phyloP scores from a whole-genome alignment of 805 yeast genomes.

The Candida alai region DNA sequence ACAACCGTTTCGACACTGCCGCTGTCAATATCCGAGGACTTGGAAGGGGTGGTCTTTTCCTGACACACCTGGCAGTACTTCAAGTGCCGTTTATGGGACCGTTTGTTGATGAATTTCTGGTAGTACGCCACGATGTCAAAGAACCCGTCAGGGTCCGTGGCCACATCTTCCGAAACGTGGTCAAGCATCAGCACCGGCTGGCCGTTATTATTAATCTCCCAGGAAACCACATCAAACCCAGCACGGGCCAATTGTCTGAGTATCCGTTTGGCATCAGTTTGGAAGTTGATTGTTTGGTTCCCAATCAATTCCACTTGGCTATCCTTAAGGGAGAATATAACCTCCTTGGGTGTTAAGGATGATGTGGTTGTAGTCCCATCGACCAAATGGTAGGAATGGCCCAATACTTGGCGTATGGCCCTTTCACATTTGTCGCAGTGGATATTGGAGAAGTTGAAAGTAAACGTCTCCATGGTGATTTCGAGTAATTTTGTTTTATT shows the following conservation, averaged over 20 bases:
- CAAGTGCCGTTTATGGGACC: constrained; percentile 29
- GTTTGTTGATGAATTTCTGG: constrained; percentile 14
- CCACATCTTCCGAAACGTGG: constrained; percentile 19
- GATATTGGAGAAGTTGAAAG: constrained; percentile 38
- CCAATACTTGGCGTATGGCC: constrained; percentile 27
- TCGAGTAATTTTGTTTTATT: too few species aligned
- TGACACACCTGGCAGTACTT: constrained; percentile 42
- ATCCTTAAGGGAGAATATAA: constrained; percentile 14
- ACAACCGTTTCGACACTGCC: constrained; percentile 22
- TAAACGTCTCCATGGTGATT: constrained; percentile 13
- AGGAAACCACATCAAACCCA: constrained; percentile 37
- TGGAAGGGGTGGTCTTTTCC: constrained; percentile 15
- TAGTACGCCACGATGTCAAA: constrained; percentile 13
- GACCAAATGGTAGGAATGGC: constrained; percentile 13
- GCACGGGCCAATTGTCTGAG: constrained; percentile 21
- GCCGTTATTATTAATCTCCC: constrained; percentile 27
- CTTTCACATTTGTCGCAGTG: constrained; percentile 54
- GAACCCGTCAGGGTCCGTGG: constrained; percentile 16
- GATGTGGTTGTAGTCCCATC: constrained; percentile 7
- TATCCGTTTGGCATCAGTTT: constrained; percentile 18
- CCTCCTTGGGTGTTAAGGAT: constrained; percentile 5
- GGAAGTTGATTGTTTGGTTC: constrained; percentile 6
- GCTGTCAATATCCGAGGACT: constrained; percentile 10
- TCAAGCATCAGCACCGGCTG: constrained; percentile 13
- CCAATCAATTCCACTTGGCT: constrained; percentile 27